These are phyloP conservation scores for Strobilomyces confusus DNA, from an alignment of 768 basidiomycete species.

Conservation along the genomic window DNA sequence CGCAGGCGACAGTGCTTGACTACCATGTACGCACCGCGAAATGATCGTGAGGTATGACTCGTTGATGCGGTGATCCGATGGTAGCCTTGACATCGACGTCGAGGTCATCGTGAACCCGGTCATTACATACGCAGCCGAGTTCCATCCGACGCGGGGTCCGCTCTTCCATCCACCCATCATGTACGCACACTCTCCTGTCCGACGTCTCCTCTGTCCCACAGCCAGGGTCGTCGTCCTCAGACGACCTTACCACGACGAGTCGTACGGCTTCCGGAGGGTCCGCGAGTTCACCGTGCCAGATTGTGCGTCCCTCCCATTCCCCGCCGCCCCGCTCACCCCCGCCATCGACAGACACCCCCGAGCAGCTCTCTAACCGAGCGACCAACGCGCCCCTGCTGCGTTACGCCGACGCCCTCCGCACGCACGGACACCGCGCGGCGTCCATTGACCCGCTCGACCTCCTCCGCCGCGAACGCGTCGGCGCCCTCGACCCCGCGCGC, in stretches of 20 bases:
- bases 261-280: slow-evolving; percentile 70
- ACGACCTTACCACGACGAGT: slow-evolving; percentile 68
- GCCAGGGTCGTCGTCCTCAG: slow-evolving; percentile 22
- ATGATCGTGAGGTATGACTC: no score
- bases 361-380: slow-evolving; percentile 64
- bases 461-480: slow-evolving; percentile 77
- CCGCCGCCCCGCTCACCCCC: not conserved
- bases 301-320: slow-evolving; percentile 43
- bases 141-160: slow-evolving; percentile 15
- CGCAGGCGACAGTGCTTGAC: not conserved
- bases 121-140: slow-evolving; percentile 4
- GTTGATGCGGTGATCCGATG: no score
- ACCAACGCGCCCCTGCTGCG: slow-evolving; percentile 76
- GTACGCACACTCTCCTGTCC: slow-evolving; percentile 15
- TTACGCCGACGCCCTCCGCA: slow-evolving; percentile 86
- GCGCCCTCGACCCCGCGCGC: slow-evolving; percentile 68
- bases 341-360: slow-evolving; percentile 48
- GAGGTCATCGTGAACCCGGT: not conserved
- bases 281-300: slow-evolving; percentile 64
- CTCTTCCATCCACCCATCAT: slow-evolving; percentile 2
- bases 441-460: slow-evolving; percentile 85
- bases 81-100: no score
- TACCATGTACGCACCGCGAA: no score
- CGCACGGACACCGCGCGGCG: slow-evolving; percentile 80
- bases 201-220: slow-evolving; percentile 5